Base-by-base conservation (phyloP, 2,329 filamentous ascomycete species). In the Fusarium hostae region DNA sequence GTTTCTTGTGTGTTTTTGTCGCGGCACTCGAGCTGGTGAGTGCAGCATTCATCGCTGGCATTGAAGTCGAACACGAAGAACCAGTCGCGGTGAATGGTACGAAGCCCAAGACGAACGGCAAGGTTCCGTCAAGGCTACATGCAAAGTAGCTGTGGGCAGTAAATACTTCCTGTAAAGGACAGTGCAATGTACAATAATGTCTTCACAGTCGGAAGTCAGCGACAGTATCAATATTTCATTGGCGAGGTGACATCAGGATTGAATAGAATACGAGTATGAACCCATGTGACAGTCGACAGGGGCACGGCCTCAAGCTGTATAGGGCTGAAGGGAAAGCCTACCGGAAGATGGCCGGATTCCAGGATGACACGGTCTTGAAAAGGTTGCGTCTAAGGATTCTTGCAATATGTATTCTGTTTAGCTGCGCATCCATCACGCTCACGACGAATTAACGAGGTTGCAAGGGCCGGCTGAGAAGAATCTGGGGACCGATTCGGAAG, bases 1-100 rank as follows among this genome's bases (percentile, higher is more conserved):
- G 94, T 81, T 81, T 94, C 75, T 79, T 98, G 47, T 96, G 94
- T 74, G 91, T 97, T 12, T 99, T 99, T 83, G 94, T 99, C 45
- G 94, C 94, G 1, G 90, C 88, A 18, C 83, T 99, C 48, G 96
- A 99, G 83, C 91, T 92, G 20, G 88, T 97, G 6, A 97, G 94
- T 78, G 93, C 93, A 76, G 81, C 92, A 51, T 93, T 98, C 72
- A 92, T 97, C 55, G 86, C 89, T 13, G 95, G 95, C 1, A 90
- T 98, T 20, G 90, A 94, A 75, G 91, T 94, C 56, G 85, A 82
- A 30, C 77, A 75, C 13, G 63, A 69, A 20, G 30, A 54, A 45
- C 41, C n/a, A 28, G 54, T 43, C 16, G 32, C 51, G 15, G 18
- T 20, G 13, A 67, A 72, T 34, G 66, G 54, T 16, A 26, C 59